Evolutionary conservation across 768 basidiomycete genomes (phyloP), one percentile per base, ranked within the genome.

Genomic region (Leccinellum rugosiceps): DNA sequence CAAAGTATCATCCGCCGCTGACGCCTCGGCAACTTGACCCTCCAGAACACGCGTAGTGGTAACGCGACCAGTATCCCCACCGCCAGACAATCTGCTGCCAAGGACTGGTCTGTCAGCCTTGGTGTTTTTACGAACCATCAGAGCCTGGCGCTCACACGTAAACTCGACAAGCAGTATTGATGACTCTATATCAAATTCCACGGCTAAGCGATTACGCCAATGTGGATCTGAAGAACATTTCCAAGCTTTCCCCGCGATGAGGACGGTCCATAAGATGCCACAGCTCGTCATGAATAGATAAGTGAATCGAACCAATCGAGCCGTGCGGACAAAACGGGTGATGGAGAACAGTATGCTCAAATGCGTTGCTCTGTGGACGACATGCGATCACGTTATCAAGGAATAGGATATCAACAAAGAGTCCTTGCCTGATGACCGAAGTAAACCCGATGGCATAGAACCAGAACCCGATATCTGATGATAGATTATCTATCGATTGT

Each of bases 1-100:
- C 52, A 50, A 19, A 65, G 56, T 23, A 66, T 63, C 65, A 65
- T 65, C n/a, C 59, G 52, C 14, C 62, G 53, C 17, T 59, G 61
- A 47, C 46, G 46, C 4, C 9, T 41, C 0, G 62, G 62, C 5
- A 66, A 50, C 26, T 47, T 65, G 35, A 66, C 54, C 35, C 35
- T 52, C 64, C 61, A 63, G 13, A 66, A 58, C 49, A 65, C 15
- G 2, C 58, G 21, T 26, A 66, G 21, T 2, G 63, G 63, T 10
- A 65, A n/a, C 10, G 8, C 59, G 19, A 66, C 47, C 21, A 65
- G 52, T 35, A 63, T 52, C 21, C 3, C 43, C 23, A 57, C 55
- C 3, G 28, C 11, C 3, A 60, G n/a, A 31, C 45, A 56, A 35
- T 62, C 55, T 3, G 54, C 63, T 66, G 41, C 41, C 28, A 9